Conservation (phyloP, 2,329 filamentous ascomycete species). For the Sphaerulina vaccinii region DNA sequence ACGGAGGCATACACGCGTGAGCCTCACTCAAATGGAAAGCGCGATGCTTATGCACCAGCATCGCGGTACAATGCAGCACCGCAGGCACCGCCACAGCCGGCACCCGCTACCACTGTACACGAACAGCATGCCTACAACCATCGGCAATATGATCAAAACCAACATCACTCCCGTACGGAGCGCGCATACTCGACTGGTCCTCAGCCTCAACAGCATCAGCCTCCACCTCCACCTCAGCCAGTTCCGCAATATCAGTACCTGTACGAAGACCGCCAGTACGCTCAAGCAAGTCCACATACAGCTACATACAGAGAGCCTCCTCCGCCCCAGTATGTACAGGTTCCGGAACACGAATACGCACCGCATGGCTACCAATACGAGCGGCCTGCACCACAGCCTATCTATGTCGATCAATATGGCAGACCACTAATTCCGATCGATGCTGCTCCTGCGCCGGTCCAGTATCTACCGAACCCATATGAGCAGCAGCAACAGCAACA, state of each 20-base stretch:
- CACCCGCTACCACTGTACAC: conserved; percentile 4
- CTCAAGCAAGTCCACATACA: conserved; percentile 7
- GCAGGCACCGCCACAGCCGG: conserved; percentile 5
- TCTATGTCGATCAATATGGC: conserved; percentile 39
- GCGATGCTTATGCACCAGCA: not conserved
- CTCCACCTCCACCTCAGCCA: conserved; percentile 15
- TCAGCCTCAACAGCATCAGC: not conserved
- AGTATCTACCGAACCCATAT: conserved; percentile 30
- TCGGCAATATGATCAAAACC: conserved; percentile 27
- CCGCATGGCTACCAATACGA: conserved; percentile 26
- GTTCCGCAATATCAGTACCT: conserved; percentile 28
- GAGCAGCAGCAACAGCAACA: conserved; percentile 27
- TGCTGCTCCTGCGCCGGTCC: conserved; percentile 29
- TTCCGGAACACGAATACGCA: conserved; percentile 20
- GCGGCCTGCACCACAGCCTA: conserved; percentile 25
- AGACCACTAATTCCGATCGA: conserved; percentile 32
- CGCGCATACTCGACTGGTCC: conserved; percentile 10
- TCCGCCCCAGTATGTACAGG: conserved; percentile 29
- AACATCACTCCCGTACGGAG: conserved; percentile 23
- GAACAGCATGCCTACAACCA: conserved; percentile 23
- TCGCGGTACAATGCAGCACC: conserved; percentile 19
- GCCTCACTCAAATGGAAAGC: not conserved
- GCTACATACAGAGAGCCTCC: conserved; percentile 13
- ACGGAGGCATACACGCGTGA: not conserved
- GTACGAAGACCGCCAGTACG: conserved; percentile 27